Evolutionary conservation across 164 flowering plant genomes (phyloP).

Genomic region (Hamamelis virginiana): DNA sequence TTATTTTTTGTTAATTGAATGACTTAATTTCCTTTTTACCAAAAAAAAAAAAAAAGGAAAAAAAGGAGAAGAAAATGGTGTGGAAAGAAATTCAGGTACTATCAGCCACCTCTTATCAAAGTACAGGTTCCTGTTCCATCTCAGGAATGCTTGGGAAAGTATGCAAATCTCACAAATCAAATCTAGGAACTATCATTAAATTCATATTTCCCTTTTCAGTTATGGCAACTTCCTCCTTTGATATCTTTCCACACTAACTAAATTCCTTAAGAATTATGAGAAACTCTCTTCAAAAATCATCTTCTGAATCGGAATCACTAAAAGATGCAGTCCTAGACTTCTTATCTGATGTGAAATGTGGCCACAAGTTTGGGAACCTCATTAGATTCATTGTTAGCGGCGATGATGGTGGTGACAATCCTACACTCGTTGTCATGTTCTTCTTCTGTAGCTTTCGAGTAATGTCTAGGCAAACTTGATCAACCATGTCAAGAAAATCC

Average conservation of each 20-base stretch:
- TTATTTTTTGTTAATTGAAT: background rate
- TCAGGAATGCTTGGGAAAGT: background rate
- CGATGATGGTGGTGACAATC: conserved; percentile 31
- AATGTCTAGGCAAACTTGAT: conserved; percentile 59
- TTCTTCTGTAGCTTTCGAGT: conserved; percentile 49
- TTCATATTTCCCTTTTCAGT: background rate
- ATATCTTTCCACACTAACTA: background rate
- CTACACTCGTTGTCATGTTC: conserved; percentile 18
- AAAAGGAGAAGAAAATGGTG: background rate
- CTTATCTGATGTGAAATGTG: conserved; percentile 46
- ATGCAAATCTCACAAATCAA: background rate
- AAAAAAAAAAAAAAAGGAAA: no score
- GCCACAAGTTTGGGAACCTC: conserved; percentile 48
- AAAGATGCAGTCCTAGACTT: conserved; percentile 25
- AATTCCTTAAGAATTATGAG: background rate
- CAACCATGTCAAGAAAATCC: conserved; percentile 73
- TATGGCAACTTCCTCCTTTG: background rate
- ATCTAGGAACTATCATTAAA: background rate
- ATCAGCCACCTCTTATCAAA: no score
- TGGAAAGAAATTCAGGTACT: background rate
- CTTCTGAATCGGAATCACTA: conserved; percentile 55
- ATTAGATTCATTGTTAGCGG: conserved; percentile 16
- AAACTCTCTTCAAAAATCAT: conserved; percentile 30
- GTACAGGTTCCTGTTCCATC: background rate
- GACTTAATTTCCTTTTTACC: background rate